Base-by-base conservation (phyloP, 73 alveolate genomes). In the Paramecium caudatum region DNA sequence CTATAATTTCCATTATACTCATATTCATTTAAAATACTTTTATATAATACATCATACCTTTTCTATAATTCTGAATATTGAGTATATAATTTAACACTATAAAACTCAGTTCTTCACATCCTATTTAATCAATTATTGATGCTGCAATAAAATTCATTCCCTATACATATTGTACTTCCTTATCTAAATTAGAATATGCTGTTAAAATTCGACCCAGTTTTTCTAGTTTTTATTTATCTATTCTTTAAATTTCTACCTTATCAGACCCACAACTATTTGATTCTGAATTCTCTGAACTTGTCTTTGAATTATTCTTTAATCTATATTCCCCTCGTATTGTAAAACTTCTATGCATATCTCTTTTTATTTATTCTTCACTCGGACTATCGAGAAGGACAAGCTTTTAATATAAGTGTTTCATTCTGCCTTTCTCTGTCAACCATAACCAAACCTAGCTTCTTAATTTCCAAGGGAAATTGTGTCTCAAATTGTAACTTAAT, bases 131-230 rank as follows among this genome's bases (percentile, higher is more conserved):
- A 23, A 62, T 19, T 13, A 86, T 86, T 10, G 82, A 36, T 23
- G 90, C 62, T 5, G 81, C 92, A 5, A 85, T 36, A 25, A 85
- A 47, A 62, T 85, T 85, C 92, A 85, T 85, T 39, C 92, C 92
- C 33, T 85, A 62, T 10, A 85, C 92, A 62, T 85, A 85, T 19
- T 74, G 36, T 1, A 85, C 39, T 41, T 62, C 87, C 4, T 15
- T 30, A 41, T 85, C 92, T 21, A 61, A 61, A 23, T 85, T 85
- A 16, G 92, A 27, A 85, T 85, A 85, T 4, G 88, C 92, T 16
- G 37, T 39, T 43, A 85, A 33, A 9, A 85, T 85, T 13, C 65
- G 37, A 21, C 34, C 34, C 23, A 85, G 55, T 47, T 41, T 61
- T 37, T 61, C 25, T 55, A 39, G 16, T 6, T 55, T 55, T 10